Conservation (phyloP, 345 rosid species). For the Durio zibethinus region DNA sequence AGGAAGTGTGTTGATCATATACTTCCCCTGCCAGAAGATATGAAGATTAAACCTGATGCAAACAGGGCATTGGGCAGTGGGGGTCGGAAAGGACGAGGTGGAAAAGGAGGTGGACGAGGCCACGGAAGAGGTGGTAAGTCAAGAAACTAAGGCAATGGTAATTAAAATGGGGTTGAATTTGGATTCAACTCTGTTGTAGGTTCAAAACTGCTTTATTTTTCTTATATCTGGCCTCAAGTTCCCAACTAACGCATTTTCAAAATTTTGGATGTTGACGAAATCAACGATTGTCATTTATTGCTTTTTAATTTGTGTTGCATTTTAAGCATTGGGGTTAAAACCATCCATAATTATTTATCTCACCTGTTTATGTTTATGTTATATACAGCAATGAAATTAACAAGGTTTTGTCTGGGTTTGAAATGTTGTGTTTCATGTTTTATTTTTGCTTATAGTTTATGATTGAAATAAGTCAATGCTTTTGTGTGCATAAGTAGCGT, state of each 20-base stretch:
- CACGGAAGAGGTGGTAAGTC: conserved; percentile 46
- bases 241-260: not conserved
- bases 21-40: conserved; percentile 83
- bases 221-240: not conserved
- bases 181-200: not conserved
- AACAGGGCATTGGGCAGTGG: conserved; percentile 43
- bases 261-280: not conserved
- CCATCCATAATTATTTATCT: not conserved
- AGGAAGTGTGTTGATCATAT: conserved; percentile 91
- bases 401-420: not conserved
- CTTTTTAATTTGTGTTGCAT: not conserved
- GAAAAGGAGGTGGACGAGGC: conserved; percentile 52
- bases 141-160: conserved; percentile 22
- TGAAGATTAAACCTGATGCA: conserved; percentile 48
- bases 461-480: not conserved
- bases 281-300: not conserved
- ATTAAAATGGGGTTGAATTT: conserved; percentile 2
- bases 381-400: not conserved
- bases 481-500: too few relatives aligned
- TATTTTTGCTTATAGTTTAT: not conserved
- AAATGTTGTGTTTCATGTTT: not conserved
- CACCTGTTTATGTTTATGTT: not conserved
- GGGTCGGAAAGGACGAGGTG: conserved; percentile 46
- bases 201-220: not conserved
- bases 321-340: not conserved